phyloP scores from a whole-genome alignment of 257 asterid genomes.

The Gynochthodes officinalis region DNA sequence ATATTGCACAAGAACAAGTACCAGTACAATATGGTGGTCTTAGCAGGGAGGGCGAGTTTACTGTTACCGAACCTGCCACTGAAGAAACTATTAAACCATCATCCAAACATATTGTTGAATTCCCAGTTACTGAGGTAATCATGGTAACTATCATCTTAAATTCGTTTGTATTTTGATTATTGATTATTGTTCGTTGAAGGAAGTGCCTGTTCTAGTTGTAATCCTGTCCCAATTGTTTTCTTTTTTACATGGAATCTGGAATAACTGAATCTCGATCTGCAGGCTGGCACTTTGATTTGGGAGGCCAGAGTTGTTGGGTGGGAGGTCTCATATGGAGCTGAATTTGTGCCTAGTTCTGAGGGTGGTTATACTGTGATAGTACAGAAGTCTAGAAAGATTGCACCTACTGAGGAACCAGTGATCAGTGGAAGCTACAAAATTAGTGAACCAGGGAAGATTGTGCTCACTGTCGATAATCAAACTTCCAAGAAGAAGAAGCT shows the following conservation, averaged over 20 bases:
- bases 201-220: too few species aligned
- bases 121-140: slow-evolving; percentile 79
- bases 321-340: slow-evolving; percentile 84
- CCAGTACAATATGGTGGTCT: slow-evolving; percentile 94
- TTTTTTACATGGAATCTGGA: too few species aligned
- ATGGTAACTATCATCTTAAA: neutral
- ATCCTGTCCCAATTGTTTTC: too few species aligned
- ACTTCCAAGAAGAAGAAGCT: slow-evolving; percentile 90
- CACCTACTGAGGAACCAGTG: slow-evolving; percentile 56
- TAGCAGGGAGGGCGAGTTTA: slow-evolving; percentile 79
- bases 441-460: slow-evolving; percentile 70
- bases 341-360: slow-evolving; percentile 69
- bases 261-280: slow-evolving; percentile 19
- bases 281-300: slow-evolving; percentile 72
- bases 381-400: slow-evolving; percentile 69
- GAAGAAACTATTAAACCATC: slow-evolving; percentile 83
- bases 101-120: slow-evolving; percentile 62
- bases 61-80: slow-evolving; percentile 55
- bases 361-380: slow-evolving; percentile 86
- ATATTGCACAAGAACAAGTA: slow-evolving; percentile 84
- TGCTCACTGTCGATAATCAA: slow-evolving; percentile 80
- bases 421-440: slow-evolving; percentile 61
- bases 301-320: slow-evolving; percentile 86
- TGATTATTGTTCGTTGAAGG: too few species aligned
- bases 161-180: neutral